Evolutionary conservation across 2,329 filamentous ascomycete species (phyloP), one percentile per base, ranked within the genome.

Genomic region (Fusarium sarcochroum): DNA sequence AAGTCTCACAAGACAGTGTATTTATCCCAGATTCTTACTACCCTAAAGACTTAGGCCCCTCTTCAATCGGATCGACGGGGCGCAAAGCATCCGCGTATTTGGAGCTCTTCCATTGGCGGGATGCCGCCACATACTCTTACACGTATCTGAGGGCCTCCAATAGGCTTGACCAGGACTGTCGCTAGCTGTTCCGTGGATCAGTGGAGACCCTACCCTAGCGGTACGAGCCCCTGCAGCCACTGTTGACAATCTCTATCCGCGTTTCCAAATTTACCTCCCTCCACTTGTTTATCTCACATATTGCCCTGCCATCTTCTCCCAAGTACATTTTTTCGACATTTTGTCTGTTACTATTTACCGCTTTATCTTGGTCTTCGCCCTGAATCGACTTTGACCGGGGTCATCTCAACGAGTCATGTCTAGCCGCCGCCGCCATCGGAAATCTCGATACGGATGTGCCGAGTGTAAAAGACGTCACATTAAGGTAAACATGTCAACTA

Each of bases 401-500:
- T 25, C 21, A 6, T 25, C 17, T 44, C 21, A 44, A 44, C 41
- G 17, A 44, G 23, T 27, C 21, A 44, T 44, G 41, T 44, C 42
- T 11, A 46, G 25, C 42, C 25, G 42, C 17, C 42, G 42, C 25
- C 25, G 25, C 17, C 42, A 46, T 18, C 42, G n/a, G 25, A 46
- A 46, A 11, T 46, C 42, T 30, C 42, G 42, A 46, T 46, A 32
- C n/a, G 42, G 42, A 20, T 46, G 42, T 46, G 25, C 42, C 20
- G 42, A 46, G 32, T 46, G 42, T 32, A 46, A 46, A 46, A 25
- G 42, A 46, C 42, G 42, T 30, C 42, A 46, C 25, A 46, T 46
- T 8, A 46, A 46, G 42, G 42, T 46, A 45, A 8, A 25, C 23
- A 30, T 46, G 42, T 46, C 17, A 46, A 14, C n/a, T 6, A 32